These are phyloP conservation scores for Diaporthe citrichinensis DNA, from an alignment of 2,329 filamentous ascomycete genomes.

Conservation along the genomic window DNA sequence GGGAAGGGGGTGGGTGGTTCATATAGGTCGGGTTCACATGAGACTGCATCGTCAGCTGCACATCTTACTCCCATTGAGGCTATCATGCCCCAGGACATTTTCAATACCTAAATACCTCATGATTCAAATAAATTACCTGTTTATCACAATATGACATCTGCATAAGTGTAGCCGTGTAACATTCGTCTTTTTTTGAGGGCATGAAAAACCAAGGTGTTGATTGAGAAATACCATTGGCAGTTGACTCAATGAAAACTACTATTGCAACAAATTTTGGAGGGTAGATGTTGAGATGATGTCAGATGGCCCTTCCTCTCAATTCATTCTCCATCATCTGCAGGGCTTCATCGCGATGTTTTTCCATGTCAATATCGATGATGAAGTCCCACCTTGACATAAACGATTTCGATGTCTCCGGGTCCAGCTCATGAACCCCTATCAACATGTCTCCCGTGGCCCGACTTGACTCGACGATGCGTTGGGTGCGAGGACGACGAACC, in stretches of 20 bases:
- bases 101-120: neutral
- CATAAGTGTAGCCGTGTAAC: no score
- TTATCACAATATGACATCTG: neutral
- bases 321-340: neutral
- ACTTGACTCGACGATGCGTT: constrained; percentile 33
- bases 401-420: neutral
- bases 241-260: neutral
- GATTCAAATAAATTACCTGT: neutral
- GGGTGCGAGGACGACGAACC: constrained; percentile 31
- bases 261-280: neutral
- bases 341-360: constrained; percentile 22
- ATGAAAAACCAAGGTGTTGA: neutral
- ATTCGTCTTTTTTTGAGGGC: neutral
- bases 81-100: neutral
- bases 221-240: no score
- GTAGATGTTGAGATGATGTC: neutral
- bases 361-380: constrained; percentile 26
- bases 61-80: neutral
- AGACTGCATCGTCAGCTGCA: neutral
- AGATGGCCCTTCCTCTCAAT: neutral
- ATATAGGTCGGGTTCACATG: neutral
- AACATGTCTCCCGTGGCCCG: constrained; percentile 24
- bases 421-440: constrained; percentile 23
- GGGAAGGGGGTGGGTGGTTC: neutral
- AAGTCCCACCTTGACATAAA: constrained; percentile 31